Evolutionary conservation across 495 filamentous ascomycete genomes (phyloP).

Genomic region (Pyrenula massariospora): DNA sequence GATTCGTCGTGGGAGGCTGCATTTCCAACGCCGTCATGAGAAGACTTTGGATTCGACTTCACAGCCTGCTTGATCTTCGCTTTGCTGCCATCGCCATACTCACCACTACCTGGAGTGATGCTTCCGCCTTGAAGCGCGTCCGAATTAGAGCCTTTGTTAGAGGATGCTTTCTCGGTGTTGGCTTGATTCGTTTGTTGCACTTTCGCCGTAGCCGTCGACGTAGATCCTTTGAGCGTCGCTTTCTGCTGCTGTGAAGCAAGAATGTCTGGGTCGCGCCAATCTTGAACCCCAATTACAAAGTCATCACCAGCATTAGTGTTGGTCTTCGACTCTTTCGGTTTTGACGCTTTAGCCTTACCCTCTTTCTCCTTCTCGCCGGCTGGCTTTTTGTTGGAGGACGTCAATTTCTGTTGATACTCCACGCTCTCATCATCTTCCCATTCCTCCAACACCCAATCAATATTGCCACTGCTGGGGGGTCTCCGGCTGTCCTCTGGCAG

Average conservation of each 20-base stretch:
- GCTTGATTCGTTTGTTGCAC: neutral
- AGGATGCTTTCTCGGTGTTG: constrained; percentile 6
- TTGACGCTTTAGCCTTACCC: constrained; percentile 8
- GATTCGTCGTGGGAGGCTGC: neutral
- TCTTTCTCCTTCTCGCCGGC: constrained; percentile 10
- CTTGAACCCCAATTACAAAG: constrained; percentile 86
- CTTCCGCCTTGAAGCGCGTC: constrained; percentile 50
- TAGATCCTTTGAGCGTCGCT: constrained; percentile 3
- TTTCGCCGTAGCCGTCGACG: constrained; percentile 2
- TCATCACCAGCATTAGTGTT: constrained; percentile 40
- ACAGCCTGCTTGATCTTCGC: neutral
- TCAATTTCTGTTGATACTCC: constrained; percentile 14
- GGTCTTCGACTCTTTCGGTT: constrained; percentile 6
- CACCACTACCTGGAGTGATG: constrained; percentile 67
- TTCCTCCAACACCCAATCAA: constrained; percentile 65
- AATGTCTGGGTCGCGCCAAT: constrained; percentile 83
- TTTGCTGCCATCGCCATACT: constrained; percentile 40
- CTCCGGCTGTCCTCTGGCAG: constrained; percentile 44
- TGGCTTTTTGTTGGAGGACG: constrained; percentile 11
- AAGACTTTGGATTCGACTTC: neutral
- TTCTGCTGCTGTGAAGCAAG: constrained; percentile 4
- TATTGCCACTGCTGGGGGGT: constrained; percentile 71
- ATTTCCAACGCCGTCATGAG: neutral
- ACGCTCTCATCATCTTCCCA: constrained; percentile 46
- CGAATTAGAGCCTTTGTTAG: constrained; percentile 16